Evolutionary conservation across 2,329 filamentous ascomycete genomes (phyloP), one percentile per base, ranked within the genome.

Genomic region (Colletotrichum cereale): DNA sequence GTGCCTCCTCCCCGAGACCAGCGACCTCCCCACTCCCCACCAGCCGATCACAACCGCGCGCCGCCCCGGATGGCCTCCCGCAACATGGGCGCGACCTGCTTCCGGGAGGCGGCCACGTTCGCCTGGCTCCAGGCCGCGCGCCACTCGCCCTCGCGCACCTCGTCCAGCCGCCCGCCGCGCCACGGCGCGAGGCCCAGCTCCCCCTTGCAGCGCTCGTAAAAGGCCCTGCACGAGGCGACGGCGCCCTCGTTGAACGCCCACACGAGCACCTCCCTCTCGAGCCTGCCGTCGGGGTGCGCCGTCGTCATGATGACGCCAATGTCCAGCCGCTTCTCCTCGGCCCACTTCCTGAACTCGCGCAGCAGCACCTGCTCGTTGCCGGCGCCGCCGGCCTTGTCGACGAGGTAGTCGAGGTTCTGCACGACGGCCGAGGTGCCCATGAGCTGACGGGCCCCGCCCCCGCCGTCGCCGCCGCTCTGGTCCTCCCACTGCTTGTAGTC

Each of bases 401-500:
- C 78, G 48, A 95, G 80, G 73, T 90, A 93, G 5, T 82, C 80
- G 7, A 95, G 80, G n/a, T 86, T 82, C 74, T 90, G 90, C 3
- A 92, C 89, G 3, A 91, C 85, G 52, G 75, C 89, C 89, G 66
- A 71, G 21, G 93, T 89, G n/a, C 93, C 93, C 5, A 96, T 84
- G 24, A 82, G 84, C 61, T 3, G 53, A 8, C 21, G 57, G 48
- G 24, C 38, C 16, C 1, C 2, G 21, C 24, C 56, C 11, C 16
- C 5, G 8, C 0, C 21, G 8, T n/a, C 44, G 0, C 40, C 67
- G 47, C 89, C 78, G 0, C 80, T 82, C 14, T 83, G 82, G 66
- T 90, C 88, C 14, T 82, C 82, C 93, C 93, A 96, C 77, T 93
- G 87, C 82, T 97, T 97, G 82, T 95, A 97, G 81, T 97, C 93